Conservation (phyloP, 257 asterid genomes). For the Primulina tabacum region DNA sequence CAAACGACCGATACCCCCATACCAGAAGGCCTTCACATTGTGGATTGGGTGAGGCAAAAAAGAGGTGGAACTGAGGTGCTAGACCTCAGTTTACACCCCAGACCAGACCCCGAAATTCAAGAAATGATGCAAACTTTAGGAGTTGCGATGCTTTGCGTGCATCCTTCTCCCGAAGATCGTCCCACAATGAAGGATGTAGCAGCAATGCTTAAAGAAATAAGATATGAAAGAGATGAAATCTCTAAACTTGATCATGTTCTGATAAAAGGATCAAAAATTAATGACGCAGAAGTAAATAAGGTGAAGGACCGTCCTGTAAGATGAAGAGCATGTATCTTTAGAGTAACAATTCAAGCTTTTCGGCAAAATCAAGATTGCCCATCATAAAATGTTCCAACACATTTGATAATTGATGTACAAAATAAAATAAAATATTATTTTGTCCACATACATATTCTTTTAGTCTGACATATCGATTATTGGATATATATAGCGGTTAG, state of each 20-base stretch:
- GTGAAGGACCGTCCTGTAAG: slow-evolving; percentile 45
- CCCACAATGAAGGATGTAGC: slow-evolving; percentile 82
- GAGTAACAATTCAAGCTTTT: slow-evolving; percentile 59
- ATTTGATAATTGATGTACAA: no score
- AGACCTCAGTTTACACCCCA: slow-evolving; percentile 38
- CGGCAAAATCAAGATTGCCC: slow-evolving; percentile 23
- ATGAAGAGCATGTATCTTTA: slow-evolving; percentile 48
- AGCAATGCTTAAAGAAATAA: slow-evolving; percentile 77
- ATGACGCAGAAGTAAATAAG: slow-evolving; percentile 26
- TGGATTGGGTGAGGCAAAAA: slow-evolving; percentile 72
- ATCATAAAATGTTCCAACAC: no score
- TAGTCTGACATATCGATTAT: no score
- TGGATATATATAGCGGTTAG: no score
- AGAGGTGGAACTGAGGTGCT: slow-evolving; percentile 46
- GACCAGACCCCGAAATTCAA: slow-evolving; percentile 59
- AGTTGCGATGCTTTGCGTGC: slow-evolving; percentile 75
- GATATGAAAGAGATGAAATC: slow-evolving; percentile 61
- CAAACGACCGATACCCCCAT: slow-evolving; percentile 80
- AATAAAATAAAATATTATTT: no score
- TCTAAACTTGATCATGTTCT: slow-evolving; percentile 37
- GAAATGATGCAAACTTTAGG: slow-evolving; percentile 84
- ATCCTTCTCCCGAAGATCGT: slow-evolving; percentile 66
- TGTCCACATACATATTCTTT: no score
- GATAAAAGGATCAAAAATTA: slow-evolving; percentile 35
- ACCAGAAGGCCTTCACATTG: slow-evolving; percentile 78